A percentile compares a stretch with the other conserved stretches of the same genome.
Evolutionary conservation across 768 basidiomycete species (phyloP).

Genomic region (Mycena epipterygia): DNA sequence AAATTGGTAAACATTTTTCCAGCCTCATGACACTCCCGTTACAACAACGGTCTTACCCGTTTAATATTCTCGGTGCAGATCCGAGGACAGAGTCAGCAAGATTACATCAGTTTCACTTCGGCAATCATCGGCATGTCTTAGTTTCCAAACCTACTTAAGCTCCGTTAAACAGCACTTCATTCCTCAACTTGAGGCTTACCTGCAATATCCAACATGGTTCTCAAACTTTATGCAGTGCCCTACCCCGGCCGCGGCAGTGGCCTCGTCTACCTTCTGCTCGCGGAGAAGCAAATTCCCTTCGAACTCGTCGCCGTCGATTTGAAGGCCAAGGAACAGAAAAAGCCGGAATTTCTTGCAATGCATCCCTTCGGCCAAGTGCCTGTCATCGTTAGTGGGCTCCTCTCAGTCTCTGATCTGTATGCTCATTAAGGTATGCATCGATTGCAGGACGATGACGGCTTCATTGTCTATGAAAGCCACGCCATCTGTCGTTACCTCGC

Average conservation of each 20-base stretch:
- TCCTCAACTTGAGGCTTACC: not conserved
- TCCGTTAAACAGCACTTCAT: not conserved
- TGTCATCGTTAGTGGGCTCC: constrained; percentile 30
- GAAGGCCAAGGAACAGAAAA: constrained; percentile 58
- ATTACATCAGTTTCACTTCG: not conserved
- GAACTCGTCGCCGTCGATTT: constrained; percentile 56
- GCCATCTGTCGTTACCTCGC: constrained; percentile 62
- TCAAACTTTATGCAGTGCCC: constrained; percentile 59
- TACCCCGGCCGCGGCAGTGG: constrained; percentile 59
- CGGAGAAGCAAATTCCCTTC: constrained; percentile 64
- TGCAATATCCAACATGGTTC: constrained; percentile 48
- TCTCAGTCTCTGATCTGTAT: constrained; percentile 37
- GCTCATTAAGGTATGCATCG: not conserved
- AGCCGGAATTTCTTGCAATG: constrained; percentile 46
- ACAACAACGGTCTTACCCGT: too few species aligned
- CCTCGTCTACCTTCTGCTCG: constrained; percentile 57
- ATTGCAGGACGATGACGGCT: constrained; percentile 57
- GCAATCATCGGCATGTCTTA: not conserved
- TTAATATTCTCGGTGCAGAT: too few species aligned
- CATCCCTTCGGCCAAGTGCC: constrained; percentile 67
- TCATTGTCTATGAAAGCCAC: constrained; percentile 61
- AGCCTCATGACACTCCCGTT: too few species aligned
- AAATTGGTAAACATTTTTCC: too few species aligned
- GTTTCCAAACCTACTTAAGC: not conserved
- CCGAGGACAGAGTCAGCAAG: constrained; percentile 7